These are phyloP conservation scores for Euphorbia corollata DNA, from an alignment of 441 rosid species.

Conservation along the genomic window DNA sequence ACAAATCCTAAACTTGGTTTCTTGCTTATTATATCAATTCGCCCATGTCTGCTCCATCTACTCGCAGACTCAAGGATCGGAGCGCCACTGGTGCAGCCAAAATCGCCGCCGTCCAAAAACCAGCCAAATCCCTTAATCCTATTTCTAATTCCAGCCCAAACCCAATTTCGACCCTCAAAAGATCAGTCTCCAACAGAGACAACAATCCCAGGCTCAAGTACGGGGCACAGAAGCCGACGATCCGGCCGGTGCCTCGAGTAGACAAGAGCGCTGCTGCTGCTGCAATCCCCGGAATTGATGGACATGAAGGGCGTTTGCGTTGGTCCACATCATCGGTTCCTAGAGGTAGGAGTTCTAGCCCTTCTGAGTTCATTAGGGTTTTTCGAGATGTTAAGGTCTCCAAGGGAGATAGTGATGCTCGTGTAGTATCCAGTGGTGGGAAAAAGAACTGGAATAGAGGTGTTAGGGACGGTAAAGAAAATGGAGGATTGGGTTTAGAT, in stretches of 20 bases:
- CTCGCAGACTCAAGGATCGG: slow-evolving; percentile 53
- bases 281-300: slow-evolving; percentile 21
- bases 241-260: slow-evolving; percentile 47
- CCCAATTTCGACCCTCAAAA: slow-evolving; percentile 27
- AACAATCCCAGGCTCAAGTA: slow-evolving; percentile 40
- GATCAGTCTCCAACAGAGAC: slow-evolving; percentile 48
- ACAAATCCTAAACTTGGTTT: neutral
- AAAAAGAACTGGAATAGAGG: slow-evolving; percentile 24
- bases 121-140: slow-evolving; percentile 40
- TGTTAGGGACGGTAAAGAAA: slow-evolving; percentile 32
- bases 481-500: slow-evolving; percentile 24
- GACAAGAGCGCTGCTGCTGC: slow-evolving; percentile 38
- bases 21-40: neutral
- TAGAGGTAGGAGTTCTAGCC: slow-evolving; percentile 88
- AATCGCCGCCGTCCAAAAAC: slow-evolving; percentile 27
- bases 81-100: slow-evolving; percentile 30
- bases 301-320: slow-evolving; percentile 34
- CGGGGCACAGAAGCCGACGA: slow-evolving; percentile 48
- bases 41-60: slow-evolving; percentile 52
- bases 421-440: slow-evolving; percentile 24
- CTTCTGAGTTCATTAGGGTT: slow-evolving; percentile 63
- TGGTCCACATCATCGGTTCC: slow-evolving; percentile 52
- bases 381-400: slow-evolving; percentile 47
- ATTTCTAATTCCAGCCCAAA: slow-evolving; percentile 28
- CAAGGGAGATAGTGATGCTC: slow-evolving; percentile 33